Conservation (phyloP, 371 early-diverging fungal genomes). For the Quaeritorhiza haematococci region DNA sequence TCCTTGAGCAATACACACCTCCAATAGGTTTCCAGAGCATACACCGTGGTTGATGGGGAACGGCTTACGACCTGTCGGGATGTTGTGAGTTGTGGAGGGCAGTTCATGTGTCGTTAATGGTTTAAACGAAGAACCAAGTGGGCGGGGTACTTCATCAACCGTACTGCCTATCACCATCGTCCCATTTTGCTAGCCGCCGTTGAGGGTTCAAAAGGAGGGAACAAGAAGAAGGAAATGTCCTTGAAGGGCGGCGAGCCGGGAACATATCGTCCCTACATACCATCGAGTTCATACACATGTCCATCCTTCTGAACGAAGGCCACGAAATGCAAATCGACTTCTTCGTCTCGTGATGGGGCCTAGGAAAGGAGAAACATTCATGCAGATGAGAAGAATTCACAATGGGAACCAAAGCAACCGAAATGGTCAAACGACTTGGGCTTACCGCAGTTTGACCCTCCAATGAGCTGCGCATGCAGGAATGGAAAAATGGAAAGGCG, state of each 20-base stretch:
- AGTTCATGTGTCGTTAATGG: too few relatives aligned
- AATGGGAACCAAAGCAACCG: too few relatives aligned
- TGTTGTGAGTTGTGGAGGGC: not conserved
- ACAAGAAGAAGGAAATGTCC: not conserved
- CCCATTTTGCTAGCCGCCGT: not conserved
- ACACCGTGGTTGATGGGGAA: conserved; percentile 83
- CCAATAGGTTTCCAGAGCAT: conserved; percentile 47
- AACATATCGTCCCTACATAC: too few relatives aligned
- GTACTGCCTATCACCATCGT: not conserved
- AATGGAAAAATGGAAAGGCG: too few relatives aligned
- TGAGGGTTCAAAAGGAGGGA: not conserved
- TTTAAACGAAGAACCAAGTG: not conserved
- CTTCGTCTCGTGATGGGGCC: conserved; percentile 64
- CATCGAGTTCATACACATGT: conserved; percentile 83
- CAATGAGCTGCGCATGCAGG: too few relatives aligned
- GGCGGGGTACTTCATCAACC: not conserved
- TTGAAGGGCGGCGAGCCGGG: not conserved
- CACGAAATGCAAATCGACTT: conserved; percentile 79
- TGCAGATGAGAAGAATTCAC: too few relatives aligned
- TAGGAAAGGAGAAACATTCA: conserved; percentile 10
- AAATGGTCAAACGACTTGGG: too few relatives aligned
- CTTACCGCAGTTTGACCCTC: conserved; percentile 72
- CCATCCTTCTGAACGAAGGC: conserved; percentile 71
- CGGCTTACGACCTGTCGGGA: conserved; percentile 42
- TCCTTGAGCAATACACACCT: conserved; percentile 46